These are phyloP conservation scores for Elsinoe necatrix DNA, from an alignment of 2,329 filamentous ascomycete species.

Conservation along the genomic window DNA sequence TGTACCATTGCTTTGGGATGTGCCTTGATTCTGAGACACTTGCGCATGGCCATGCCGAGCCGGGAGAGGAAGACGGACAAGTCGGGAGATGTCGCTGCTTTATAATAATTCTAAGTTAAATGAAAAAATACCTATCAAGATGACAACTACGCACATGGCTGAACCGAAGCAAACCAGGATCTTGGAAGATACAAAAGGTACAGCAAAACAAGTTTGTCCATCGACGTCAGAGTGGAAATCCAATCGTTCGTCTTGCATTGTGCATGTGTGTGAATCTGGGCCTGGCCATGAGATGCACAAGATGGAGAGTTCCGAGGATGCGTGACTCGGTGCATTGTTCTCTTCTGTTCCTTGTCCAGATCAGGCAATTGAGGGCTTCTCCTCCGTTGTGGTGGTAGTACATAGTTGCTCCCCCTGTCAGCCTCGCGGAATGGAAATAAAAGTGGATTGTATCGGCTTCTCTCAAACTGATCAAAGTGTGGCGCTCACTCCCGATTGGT, in stretches of 20 bases:
- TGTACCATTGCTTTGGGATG: not conserved
- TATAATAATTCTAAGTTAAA: too few species aligned
- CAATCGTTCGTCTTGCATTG: not conserved
- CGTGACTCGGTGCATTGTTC: not conserved
- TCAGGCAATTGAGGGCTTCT: not conserved
- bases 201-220: not conserved
- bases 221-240: not conserved
- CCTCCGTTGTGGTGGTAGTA: not conserved
- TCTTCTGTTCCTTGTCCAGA: not conserved
- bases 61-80: not conserved
- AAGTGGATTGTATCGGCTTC: slow-evolving; percentile 1
- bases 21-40: slow-evolving; percentile 14
- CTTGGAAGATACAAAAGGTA: not conserved
- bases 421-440: slow-evolving; percentile 6
- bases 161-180: not conserved
- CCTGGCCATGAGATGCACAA: too few species aligned
- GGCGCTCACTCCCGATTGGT: slow-evolving; percentile 1
- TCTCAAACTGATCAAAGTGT: not conserved
- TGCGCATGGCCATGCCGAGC: not conserved
- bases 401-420: not conserved
- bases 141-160: not conserved
- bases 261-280: slow-evolving; percentile 4
- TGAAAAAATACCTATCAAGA: too few species aligned
- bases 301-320: not conserved
- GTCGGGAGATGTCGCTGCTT: slow-evolving; percentile 2